Evolutionary conservation across 371 early-diverging fungal genomes (phyloP).

Genomic region (Apophysomyces variabilis): DNA sequence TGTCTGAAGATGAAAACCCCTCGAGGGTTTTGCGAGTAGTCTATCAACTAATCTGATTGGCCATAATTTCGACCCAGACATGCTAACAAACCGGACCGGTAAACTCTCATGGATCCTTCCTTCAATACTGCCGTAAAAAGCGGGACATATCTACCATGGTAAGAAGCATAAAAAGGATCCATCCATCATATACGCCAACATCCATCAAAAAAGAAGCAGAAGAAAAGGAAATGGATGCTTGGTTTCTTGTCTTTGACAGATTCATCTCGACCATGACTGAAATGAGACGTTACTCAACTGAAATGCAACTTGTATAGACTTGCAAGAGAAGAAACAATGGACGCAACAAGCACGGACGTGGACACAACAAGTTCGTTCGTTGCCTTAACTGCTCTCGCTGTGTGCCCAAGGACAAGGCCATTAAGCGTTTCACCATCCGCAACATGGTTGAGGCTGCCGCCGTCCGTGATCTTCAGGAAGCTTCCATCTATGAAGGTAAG

Average conservation of each 20-base stretch:
- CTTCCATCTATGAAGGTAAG: constrained; percentile 91
- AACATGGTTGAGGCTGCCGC: constrained; percentile 99
- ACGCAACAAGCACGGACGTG: constrained; percentile 98
- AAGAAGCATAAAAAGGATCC: background rate
- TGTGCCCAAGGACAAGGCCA: constrained; percentile 99
- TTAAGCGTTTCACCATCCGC: constrained; percentile 97
- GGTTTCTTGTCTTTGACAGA: background rate
- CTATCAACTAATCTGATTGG: background rate
- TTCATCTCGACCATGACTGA: background rate
- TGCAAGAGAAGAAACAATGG: constrained; percentile 99
- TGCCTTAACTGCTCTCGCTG: constrained; percentile 99
- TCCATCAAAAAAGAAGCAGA: background rate
- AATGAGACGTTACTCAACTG: background rate
- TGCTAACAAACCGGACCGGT: constrained; percentile 10
- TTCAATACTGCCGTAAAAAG: constrained; percentile 11
- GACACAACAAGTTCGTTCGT: constrained; percentile 95
- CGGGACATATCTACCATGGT: constrained; percentile 10
- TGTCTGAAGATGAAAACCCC: no score
- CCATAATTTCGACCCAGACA: constrained; percentile 7
- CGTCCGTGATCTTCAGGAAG: constrained; percentile 95
- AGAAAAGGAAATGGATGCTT: background rate
- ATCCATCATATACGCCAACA: background rate
- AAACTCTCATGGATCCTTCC: background rate
- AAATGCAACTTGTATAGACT: constrained; percentile 61
- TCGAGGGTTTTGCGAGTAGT: no score